phyloP scores from a whole-genome alignment of 179 eudicot species.

The Silene coronaria region DNA sequence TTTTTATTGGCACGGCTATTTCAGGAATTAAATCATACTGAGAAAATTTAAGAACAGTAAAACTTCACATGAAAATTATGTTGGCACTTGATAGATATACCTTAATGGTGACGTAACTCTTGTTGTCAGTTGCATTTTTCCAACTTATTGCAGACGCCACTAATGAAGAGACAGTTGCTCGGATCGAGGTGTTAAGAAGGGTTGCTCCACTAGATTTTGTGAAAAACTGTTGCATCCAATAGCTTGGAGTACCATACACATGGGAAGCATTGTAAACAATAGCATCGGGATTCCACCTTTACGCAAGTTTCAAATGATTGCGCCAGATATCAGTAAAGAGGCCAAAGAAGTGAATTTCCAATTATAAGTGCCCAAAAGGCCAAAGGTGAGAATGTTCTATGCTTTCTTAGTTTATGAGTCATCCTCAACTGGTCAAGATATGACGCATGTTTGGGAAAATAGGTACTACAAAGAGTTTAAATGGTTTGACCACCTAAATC shows the following conservation, averaged over 20 bases:
- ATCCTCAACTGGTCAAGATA: no score
- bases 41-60: not conserved
- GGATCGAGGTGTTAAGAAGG: constrained; percentile 52
- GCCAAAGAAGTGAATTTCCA: not conserved
- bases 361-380: not conserved
- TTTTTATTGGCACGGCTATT: not conserved
- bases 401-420: not conserved
- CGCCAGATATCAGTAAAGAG: not conserved
- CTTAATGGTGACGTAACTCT: constrained; percentile 64
- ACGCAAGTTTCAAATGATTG: not conserved
- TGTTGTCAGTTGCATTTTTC: constrained; percentile 40
- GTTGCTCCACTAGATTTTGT: constrained; percentile 73
- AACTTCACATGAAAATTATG: not conserved
- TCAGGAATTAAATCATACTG: not conserved
- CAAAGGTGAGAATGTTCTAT: not conserved
- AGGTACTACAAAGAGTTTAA: not conserved
- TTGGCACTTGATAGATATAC: no score
- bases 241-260: constrained; percentile 86
- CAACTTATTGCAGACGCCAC: constrained; percentile 77
- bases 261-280: constrained; percentile 73
- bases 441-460: not conserved
- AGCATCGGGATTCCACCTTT: constrained; percentile 90
- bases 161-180: constrained; percentile 43
- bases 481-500: not conserved
- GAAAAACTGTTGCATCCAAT: constrained; percentile 86